Evolutionary conservation across 192 early-diverging fungal species (phyloP).

Genomic region (Coemansia sp.): DNA sequence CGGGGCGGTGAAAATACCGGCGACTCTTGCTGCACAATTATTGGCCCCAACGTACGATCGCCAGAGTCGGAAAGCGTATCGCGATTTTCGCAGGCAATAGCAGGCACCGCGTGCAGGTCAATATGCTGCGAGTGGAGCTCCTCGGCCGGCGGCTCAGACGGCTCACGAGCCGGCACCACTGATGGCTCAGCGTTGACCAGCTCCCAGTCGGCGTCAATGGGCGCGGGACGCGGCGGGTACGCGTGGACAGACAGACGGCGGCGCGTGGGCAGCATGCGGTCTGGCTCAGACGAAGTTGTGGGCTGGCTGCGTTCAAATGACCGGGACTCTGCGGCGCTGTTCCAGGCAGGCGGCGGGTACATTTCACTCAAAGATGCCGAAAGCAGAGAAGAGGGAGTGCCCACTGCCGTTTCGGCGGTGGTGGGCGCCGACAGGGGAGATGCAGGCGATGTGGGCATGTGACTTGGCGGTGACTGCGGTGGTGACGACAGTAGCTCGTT

Average conservation of each 20-base stretch:
- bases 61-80: neutral
- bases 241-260: slow-evolving; percentile 11
- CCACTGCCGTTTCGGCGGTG: slow-evolving; percentile 1
- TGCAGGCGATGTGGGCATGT: neutral
- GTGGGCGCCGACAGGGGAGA: neutral
- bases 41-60: slow-evolving; percentile 1
- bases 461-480: slow-evolving; percentile 13
- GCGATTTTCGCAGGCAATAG: neutral
- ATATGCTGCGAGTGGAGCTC: slow-evolving; percentile 1
- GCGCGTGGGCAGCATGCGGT: slow-evolving; percentile 2
- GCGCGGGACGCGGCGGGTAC: slow-evolving; percentile 38
- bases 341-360: slow-evolving; percentile 30
- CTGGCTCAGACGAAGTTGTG: neutral
- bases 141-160: neutral
- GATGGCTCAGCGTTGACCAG: slow-evolving; percentile 5
- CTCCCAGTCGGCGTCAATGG: slow-evolving; percentile 48
- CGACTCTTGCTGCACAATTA: neutral
- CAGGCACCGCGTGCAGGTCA: slow-evolving; percentile 8
- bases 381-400: neutral
- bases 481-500: slow-evolving; percentile 21
- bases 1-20: slow-evolving; percentile 1
- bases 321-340: neutral
- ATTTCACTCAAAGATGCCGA: slow-evolving; percentile 6
- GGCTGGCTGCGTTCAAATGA: slow-evolving; percentile 13
- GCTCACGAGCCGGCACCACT: neutral